Base-by-base conservation (phyloP, 2,329 filamentous ascomycete genomes). In the Drechslera avenae region DNA sequence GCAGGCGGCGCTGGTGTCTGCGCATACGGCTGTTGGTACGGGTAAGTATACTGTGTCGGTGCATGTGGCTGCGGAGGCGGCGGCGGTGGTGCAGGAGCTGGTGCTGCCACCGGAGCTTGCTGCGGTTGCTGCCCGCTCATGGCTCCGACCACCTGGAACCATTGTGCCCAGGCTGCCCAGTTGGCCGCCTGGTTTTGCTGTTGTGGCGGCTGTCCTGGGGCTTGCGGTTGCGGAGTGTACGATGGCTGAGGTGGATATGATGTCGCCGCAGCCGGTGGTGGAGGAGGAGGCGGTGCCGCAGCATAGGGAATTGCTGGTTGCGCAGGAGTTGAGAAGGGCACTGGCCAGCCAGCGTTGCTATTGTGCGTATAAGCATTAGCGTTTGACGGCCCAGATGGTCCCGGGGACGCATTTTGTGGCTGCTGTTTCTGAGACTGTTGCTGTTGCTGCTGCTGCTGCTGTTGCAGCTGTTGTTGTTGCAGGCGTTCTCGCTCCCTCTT, bases 151-250 rank as follows among this genome's bases (percentile, higher is more conserved):
- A 65, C 62, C 31, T 65, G 63, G 26, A 66, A 56, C 63, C 63
- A 66, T 26, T 66, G 63, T 28, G 62, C 62, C 63, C 63, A 66
- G 43, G 64, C 64, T 52, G 65, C 62, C 54, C 51, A 54, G 19
- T 60, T 67, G 31, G 63, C 62, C 39, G 63, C 62, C 47, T 71
- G 66, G 37, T 63, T 63, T 48, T 67, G 64, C 34, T 54, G 57
- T 45, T 55, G 57, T 10, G 40, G 50, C 14, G 36, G 34, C 34
- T 35, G 51, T 0, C 44, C 45, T 21, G 47, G 49, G 18, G 48
- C 43, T 44, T 59, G 40, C 31, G 62, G 42, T 28, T 58, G 46
- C 17, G 58, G 54, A 18, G 52, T 53, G 37, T 57, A 58, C 3
- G 54, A 46, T 39, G 50, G 45, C 13, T 63, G 47, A 13, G 52